phyloP scores from a whole-genome alignment of 352 stramenopile species.

The Phytophthora sp. region DNA sequence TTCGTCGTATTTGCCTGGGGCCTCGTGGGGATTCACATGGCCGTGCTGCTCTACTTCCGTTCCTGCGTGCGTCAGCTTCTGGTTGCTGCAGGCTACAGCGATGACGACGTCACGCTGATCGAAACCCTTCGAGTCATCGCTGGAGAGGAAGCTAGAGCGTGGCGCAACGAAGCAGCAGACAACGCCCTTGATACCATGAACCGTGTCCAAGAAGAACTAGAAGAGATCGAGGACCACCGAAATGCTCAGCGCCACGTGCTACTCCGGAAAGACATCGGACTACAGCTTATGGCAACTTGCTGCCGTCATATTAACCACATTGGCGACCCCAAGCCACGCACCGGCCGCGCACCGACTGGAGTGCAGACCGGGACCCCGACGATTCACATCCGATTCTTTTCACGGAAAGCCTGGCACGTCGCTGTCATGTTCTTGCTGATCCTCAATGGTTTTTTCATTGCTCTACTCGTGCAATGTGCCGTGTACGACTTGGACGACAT shows the following conservation, averaged over 20 bases:
- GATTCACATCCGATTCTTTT: conserved; percentile 53
- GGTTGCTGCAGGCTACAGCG: conserved; percentile 36
- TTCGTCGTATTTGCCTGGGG: conserved; percentile 46
- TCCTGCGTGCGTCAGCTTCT: conserved; percentile 43
- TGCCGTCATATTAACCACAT: conserved; percentile 29
- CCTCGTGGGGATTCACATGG: conserved; percentile 40
- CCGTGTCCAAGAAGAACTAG: conserved; percentile 30
- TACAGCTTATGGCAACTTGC: conserved; percentile 33
- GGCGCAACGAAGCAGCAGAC: conserved; percentile 29
- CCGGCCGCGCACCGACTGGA: conserved; percentile 1
- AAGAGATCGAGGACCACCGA: conserved; percentile 32
- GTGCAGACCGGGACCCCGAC: conserved; percentile 15
- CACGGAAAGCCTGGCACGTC: conserved; percentile 71
- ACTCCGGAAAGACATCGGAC: conserved; percentile 26
- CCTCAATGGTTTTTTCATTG: conserved; percentile 75
- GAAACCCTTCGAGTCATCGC: conserved; percentile 22
- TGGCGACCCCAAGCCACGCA: not conserved
- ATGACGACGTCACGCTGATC: conserved; percentile 12
- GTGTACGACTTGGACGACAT: conserved; percentile 52
- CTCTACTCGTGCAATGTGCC: conserved; percentile 66
- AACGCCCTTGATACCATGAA: conserved; percentile 27
- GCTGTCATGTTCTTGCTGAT: conserved; percentile 67
- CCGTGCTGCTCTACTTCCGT: conserved; percentile 49
- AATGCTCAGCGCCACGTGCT: conserved; percentile 19
- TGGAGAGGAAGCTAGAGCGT: conserved; percentile 26